phyloP scores from a whole-genome alignment of 371 early-diverging fungal species.

The Haplosporangium sp. region DNA sequence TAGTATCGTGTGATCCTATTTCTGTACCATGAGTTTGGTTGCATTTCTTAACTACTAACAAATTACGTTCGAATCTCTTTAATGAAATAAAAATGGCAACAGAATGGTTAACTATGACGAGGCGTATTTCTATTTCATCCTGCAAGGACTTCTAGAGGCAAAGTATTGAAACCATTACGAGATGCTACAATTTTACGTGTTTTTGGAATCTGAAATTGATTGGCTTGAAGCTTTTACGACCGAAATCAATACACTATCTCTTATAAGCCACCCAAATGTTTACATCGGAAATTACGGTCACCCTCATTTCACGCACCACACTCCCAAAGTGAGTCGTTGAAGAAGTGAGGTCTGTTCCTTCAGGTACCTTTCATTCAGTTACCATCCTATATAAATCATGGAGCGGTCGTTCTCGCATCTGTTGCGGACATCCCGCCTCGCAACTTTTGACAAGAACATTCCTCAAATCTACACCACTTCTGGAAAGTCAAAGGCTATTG shows the following conservation, averaged over 20 bases:
- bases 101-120: not conserved
- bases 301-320: not conserved
- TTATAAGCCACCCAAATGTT: conserved; percentile 8
- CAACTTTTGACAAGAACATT: conserved; percentile 75
- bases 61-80: not conserved
- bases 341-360: too few relatives aligned
- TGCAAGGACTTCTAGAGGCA: not conserved
- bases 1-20: not conserved
- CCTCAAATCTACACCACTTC: conserved; percentile 80
- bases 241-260: not conserved
- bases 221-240: not conserved
- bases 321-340: too few relatives aligned
- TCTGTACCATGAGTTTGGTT: too few relatives aligned
- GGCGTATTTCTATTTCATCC: not conserved
- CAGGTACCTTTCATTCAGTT: not conserved
- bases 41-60: too few relatives aligned
- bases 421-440: conserved; percentile 78
- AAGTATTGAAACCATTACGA: not conserved
- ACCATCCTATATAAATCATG: conserved; percentile 56
- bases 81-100: not conserved
- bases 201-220: not conserved
- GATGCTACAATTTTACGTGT: not conserved
- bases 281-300: conserved; percentile 7
- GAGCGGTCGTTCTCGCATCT: conserved; percentile 79
- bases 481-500: conserved; percentile 61